Evolutionary conservation across 1,139 yeast genomes (phyloP).

Genomic region (Suhomyces guaymorum): DNA sequence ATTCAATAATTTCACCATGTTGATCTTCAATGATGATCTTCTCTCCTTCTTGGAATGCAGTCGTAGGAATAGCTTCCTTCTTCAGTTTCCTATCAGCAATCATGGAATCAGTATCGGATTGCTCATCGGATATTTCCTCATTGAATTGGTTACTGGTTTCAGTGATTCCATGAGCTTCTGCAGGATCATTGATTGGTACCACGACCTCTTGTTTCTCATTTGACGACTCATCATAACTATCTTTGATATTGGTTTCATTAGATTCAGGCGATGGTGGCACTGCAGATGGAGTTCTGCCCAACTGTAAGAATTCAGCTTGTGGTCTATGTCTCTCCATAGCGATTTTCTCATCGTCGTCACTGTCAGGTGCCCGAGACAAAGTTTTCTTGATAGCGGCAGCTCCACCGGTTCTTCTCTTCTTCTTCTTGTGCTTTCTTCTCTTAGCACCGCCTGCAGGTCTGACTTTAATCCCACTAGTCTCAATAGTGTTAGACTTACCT

Average conservation of each 20-base stretch:
- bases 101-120: no score
- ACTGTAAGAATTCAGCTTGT: conserved; percentile 43
- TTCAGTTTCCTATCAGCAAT: conserved; percentile 4
- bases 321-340: conserved; percentile 39
- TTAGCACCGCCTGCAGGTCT: conserved; percentile 81
- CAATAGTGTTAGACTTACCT: conserved; percentile 42
- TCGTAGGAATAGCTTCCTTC: conserved; percentile 25
- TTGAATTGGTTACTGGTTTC: conserved; percentile 3
- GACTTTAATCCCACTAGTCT: conserved; percentile 68
- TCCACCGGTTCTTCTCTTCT: conserved; percentile 34
- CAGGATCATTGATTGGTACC: conserved; percentile 2
- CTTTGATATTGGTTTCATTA: conserved; percentile 14
- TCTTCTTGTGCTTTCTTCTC: conserved; percentile 44
- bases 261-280: conserved; percentile 14
- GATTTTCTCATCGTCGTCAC: conserved; percentile 25
- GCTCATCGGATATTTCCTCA: no score
- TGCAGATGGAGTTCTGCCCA: conserved; percentile 34
- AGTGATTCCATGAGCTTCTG: neutral
- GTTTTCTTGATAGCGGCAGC: conserved; percentile 32
- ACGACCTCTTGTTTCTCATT: conserved; percentile 14
- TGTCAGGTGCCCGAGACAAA: conserved; percentile 27
- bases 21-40: conserved; percentile 74
- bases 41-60: conserved; percentile 74
- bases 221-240: conserved; percentile 13
- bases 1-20: conserved; percentile 72